phyloP scores from a whole-genome alignment of 495 filamentous ascomycete species.

The Daldinia decipiens region DNA sequence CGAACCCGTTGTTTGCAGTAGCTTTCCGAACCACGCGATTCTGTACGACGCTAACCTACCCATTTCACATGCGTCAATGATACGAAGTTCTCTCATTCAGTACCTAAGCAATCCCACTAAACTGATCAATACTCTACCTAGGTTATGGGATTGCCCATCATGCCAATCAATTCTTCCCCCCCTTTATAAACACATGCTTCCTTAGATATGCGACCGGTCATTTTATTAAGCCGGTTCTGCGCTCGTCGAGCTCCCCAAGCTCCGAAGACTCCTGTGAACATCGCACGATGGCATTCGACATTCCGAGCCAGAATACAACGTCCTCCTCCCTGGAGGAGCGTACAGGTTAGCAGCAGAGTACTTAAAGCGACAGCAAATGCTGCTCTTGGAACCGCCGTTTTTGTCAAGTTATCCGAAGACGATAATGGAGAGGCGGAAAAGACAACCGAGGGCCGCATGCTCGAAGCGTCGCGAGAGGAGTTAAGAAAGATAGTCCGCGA shows the following conservation, averaged over 20 bases:
- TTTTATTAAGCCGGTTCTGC: conserved; percentile 43
- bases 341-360: conserved; percentile 39
- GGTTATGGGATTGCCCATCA: conserved; percentile 17
- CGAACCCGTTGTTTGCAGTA: background rate
- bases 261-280: conserved; percentile 24
- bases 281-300: conserved; percentile 37
- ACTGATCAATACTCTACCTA: conserved; percentile 2
- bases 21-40: conserved; percentile 8
- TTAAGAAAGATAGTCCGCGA: conserved; percentile 72
- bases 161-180: conserved; percentile 17
- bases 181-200: conserved; percentile 16
- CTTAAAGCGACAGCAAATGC: conserved; percentile 65
- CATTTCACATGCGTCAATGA: conserved; percentile 12
- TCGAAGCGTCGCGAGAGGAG: conserved; percentile 80
- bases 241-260: conserved; percentile 39
- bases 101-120: background rate
- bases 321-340: conserved; percentile 3
- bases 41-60: background rate
- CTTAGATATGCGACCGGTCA: conserved; percentile 46
- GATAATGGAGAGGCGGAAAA: conserved; percentile 67
- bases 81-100: conserved; percentile 1
- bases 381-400: conserved; percentile 63
- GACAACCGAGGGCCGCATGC: conserved; percentile 85
- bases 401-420: conserved; percentile 76
- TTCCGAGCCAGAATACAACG: conserved; percentile 16